Evolutionary conservation across 1,139 yeast species (phyloP).

Genomic region (Blastobotrys elegans): DNA sequence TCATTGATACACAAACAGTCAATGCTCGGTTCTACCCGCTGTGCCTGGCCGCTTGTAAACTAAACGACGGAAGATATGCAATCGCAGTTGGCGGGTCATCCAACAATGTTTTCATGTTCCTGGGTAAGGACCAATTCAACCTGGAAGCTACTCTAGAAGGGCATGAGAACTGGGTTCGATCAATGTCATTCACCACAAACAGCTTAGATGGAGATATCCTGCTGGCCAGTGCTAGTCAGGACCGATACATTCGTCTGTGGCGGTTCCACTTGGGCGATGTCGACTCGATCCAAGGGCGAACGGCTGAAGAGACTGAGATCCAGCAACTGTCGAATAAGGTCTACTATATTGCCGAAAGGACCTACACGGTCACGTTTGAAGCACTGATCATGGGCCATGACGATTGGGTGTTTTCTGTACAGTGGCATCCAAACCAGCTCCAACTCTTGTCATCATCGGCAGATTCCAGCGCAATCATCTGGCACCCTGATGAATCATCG

Average conservation of each 20-base stretch:
- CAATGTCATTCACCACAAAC: constrained; percentile 53
- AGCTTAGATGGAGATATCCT: constrained; percentile 48
- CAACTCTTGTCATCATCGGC: constrained; percentile 82
- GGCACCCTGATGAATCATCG: constrained; percentile 84
- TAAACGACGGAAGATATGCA: constrained; percentile 39
- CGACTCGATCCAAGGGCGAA: constrained; percentile 17
- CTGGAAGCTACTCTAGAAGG: constrained; percentile 62
- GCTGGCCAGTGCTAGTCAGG: constrained; percentile 85
- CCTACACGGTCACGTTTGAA: constrained; percentile 65
- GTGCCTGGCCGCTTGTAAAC: constrained; percentile 40
- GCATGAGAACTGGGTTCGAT: constrained; percentile 91
- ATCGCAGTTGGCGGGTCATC: constrained; percentile 80
- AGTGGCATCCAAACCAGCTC: constrained; percentile 68
- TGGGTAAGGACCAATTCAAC: constrained; percentile 20
- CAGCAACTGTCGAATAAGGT: constrained; percentile 26
- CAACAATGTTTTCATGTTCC: constrained; percentile 49
- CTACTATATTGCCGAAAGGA: constrained; percentile 27
- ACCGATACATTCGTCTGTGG: constrained; percentile 86
- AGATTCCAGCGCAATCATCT: constrained; percentile 90
- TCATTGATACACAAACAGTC: constrained; percentile 20
- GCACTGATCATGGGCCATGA: constrained; percentile 97
- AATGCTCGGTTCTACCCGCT: constrained; percentile 58
- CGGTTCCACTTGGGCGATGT: constrained; percentile 53
- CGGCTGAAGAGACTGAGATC: constrained; percentile 21
- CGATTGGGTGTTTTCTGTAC: constrained; percentile 87